phyloP scores from a whole-genome alignment of 78 protist genomes.

The Guillardia theta region DNA sequence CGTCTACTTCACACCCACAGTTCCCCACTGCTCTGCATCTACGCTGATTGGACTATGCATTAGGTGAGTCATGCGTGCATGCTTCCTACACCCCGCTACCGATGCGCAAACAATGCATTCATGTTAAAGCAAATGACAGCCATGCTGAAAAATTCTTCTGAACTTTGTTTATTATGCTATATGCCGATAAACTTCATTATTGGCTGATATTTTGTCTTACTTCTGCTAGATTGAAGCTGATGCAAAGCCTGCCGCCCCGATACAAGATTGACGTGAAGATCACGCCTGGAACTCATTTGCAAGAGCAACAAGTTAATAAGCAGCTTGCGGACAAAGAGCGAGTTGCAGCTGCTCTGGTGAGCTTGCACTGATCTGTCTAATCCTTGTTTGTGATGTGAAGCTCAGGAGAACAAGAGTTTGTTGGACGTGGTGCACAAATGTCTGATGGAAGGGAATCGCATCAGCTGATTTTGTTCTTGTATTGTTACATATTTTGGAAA shows the following conservation, averaged over 20 bases:
- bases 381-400: neutral
- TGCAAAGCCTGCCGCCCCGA: neutral
- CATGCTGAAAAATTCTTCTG: too few species aligned
- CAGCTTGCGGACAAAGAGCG: slow-evolving; percentile 88
- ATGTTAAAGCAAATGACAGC: too few species aligned
- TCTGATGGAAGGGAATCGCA: too few species aligned
- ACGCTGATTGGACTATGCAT: slow-evolving; percentile 20
- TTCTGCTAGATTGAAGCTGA: neutral
- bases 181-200: neutral
- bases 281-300: neutral
- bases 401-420: slow-evolving; percentile 63
- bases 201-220: neutral
- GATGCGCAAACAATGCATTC: too few species aligned
- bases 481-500: too few species aligned
- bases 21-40: slow-evolving; percentile 23
- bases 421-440: slow-evolving; percentile 63
- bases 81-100: too few species aligned
- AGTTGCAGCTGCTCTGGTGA: slow-evolving; percentile 68
- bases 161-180: too few species aligned
- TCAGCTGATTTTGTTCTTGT: too few species aligned
- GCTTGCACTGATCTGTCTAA: neutral
- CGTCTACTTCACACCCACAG: slow-evolving; percentile 16
- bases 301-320: slow-evolving; percentile 66
- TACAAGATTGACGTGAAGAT: neutral
- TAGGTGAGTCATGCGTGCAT: neutral